Evolutionary conservation across 805 yeast species (phyloP).

Genomic region (Candida pini): DNA sequence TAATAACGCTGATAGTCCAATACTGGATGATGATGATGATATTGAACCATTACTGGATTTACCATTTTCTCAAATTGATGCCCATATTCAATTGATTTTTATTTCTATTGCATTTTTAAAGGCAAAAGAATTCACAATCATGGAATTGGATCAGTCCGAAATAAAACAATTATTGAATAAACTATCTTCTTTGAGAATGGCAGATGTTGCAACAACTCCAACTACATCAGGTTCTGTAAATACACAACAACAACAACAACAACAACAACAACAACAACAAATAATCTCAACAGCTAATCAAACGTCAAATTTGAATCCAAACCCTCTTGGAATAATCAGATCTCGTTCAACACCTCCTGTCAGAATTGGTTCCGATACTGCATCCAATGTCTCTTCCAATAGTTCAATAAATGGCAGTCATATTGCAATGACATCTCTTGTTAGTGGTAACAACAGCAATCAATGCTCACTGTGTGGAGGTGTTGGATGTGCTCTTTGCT

Average conservation of each 20-base stretch:
- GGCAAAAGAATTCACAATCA: constrained; percentile 68
- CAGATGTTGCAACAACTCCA: constrained; percentile 11
- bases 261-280: background rate
- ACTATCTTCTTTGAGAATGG: constrained; percentile 37
- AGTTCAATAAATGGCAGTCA: background rate
- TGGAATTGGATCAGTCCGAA: constrained; percentile 88
- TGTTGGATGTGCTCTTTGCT: constrained; percentile 6
- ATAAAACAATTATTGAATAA: constrained; percentile 71
- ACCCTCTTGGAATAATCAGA: too few relatives aligned
- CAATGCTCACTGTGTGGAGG: constrained; percentile 8
- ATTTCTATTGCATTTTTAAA: constrained; percentile 74
- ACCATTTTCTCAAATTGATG: constrained; percentile 60
- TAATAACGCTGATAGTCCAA: background rate
- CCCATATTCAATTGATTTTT: constrained; percentile 72
- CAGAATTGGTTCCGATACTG: background rate
- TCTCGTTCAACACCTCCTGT: background rate
- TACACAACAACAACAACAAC: background rate
- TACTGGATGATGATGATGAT: constrained; percentile 7
- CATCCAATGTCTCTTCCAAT: background rate
- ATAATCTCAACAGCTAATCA: background rate
- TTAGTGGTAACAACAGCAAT: too few relatives aligned
- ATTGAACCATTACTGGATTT: constrained; percentile 26
- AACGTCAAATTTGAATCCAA: background rate
- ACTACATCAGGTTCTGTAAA: background rate
- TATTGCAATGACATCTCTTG: background rate